Evolutionary conservation across 2,329 filamentous ascomycete genomes (phyloP).

Genomic region (Ilyonectria robusta): DNA sequence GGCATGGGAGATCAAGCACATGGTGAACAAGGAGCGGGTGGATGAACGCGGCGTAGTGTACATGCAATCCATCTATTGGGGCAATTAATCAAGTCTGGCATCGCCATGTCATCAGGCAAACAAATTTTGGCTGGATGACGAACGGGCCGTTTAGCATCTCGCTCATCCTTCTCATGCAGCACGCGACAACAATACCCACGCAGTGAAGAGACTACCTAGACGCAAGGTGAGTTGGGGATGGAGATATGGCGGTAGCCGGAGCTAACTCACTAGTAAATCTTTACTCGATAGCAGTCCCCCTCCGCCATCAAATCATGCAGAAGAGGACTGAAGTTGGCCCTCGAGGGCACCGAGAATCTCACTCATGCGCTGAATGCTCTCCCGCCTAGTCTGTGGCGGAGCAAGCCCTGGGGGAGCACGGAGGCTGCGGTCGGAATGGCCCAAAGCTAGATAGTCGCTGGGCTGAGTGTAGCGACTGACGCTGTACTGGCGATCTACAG

Average conservation of each 20-base stretch:
- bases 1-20: slow-evolving; percentile 4
- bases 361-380: slow-evolving; percentile 25
- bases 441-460: slow-evolving; percentile 6
- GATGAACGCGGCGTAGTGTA: background rate
- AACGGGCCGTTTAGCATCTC: background rate
- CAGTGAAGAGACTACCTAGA: too few relatives aligned
- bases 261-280: background rate
- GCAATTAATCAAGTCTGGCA: background rate
- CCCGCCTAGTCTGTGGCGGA: slow-evolving; percentile 1
- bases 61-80: background rate
- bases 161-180: background rate
- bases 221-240: background rate
- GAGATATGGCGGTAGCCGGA: background rate
- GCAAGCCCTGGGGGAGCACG: slow-evolving; percentile 30
- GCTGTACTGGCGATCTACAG: slow-evolving; percentile 23
- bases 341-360: slow-evolving; percentile 31
- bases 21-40: background rate
- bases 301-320: slow-evolving; percentile 10
- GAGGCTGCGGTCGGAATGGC: slow-evolving; percentile 31
- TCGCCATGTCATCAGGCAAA: background rate
- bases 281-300: background rate
- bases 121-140: background rate
- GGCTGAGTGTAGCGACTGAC: slow-evolving; percentile 29
- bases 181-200: background rate
- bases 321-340: slow-evolving; percentile 12